These are phyloP conservation scores for Chionographis japonica DNA, from an alignment of 106 monocot species.

Conservation along the genomic window DNA sequence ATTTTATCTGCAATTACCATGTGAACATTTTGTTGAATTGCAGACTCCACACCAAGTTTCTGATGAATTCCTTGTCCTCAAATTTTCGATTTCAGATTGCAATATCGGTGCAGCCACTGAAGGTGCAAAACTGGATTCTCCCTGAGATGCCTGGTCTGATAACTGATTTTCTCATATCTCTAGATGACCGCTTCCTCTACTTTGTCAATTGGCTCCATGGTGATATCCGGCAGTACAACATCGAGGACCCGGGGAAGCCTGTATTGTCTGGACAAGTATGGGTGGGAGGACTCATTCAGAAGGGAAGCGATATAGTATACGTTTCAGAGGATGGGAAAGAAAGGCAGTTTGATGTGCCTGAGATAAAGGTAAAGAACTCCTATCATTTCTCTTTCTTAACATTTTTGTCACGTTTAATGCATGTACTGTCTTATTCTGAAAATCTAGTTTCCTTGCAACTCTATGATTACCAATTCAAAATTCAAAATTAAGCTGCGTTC, in stretches of 20 bases:
- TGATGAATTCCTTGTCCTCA: neutral
- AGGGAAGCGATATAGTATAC: slow-evolving; percentile 60
- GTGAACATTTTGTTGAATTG: neutral
- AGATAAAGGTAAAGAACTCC: slow-evolving; percentile 46
- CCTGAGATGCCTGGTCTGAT: slow-evolving; percentile 98
- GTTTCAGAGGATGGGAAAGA: slow-evolving; percentile 63
- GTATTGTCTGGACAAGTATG: slow-evolving; percentile 85
- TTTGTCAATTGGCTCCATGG: slow-evolving; percentile 98
- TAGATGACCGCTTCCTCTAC: slow-evolving; percentile 86
- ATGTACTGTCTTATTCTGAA: too few relatives aligned
- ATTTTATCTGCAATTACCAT: neutral
- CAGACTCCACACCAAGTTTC: neutral
- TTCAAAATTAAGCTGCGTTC: too few relatives aligned
- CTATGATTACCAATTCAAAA: too few relatives aligned
- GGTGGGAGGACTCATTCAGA: slow-evolving; percentile 88
- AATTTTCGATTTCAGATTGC: slow-evolving; percentile 36
- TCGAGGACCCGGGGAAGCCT: slow-evolving; percentile 76
- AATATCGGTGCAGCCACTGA: slow-evolving; percentile 63
- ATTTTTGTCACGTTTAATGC: too few relatives aligned
- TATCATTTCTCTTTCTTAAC: neutral
- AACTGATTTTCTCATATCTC: slow-evolving; percentile 92
- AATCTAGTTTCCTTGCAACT: too few relatives aligned
- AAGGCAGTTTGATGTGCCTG: slow-evolving; percentile 67
- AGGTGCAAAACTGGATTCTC: slow-evolving; percentile 93
- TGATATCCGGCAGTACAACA: slow-evolving; percentile 91